Evolutionary conservation across 2,329 filamentous ascomycete genomes (phyloP), one percentile per base, ranked within the genome.

Genomic region (Myrmaecium sp.): DNA sequence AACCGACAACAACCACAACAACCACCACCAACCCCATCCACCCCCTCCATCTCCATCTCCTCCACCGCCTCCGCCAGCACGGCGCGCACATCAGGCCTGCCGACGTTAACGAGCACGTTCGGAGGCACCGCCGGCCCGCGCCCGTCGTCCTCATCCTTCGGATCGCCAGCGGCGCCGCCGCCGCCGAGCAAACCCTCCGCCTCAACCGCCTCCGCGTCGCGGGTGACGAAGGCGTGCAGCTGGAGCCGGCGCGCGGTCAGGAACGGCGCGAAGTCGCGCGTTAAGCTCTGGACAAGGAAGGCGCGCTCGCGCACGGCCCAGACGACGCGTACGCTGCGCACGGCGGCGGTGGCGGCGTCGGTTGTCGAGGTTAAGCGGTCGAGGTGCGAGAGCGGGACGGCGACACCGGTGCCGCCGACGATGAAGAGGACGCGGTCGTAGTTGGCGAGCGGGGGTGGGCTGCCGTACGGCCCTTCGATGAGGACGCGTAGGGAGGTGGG

Each of bases 391-490:
- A 49, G 23, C 1, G 43, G 36, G 3, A 47, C 40, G 1, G 46
- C 40, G 14, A 51, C 41, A 2, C 48, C 48, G 1, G 46, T 48
- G 8, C 48, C 48, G 11, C 47, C 47, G 3, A 45, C 46, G 3
- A 52, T 23, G 15, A 52, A 48, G 2, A 56, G 29, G 6, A 55
- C 32, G 26, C 42, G 45, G 2, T 41, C 49, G 33, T 55, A 64
- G 5, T 38, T 42, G 27, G 47, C 49, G 0, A 64, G 36, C 2
- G 55, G 53, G 6, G 49, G 43, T 4, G 41, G 41, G 15, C 54
- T 43, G 3, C 60, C 60, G 30, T 64, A 64, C 0, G 61, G 60
- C 0, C 62, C 61, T 40, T 66, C 61, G 5, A 64, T 38, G 4
- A 64, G 48, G 21, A 64, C 46, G 1, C 37, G 50, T 3, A 50